Conservation (phyloP, 148 eudicot species). For the Amaranthus palmeri region DNA sequence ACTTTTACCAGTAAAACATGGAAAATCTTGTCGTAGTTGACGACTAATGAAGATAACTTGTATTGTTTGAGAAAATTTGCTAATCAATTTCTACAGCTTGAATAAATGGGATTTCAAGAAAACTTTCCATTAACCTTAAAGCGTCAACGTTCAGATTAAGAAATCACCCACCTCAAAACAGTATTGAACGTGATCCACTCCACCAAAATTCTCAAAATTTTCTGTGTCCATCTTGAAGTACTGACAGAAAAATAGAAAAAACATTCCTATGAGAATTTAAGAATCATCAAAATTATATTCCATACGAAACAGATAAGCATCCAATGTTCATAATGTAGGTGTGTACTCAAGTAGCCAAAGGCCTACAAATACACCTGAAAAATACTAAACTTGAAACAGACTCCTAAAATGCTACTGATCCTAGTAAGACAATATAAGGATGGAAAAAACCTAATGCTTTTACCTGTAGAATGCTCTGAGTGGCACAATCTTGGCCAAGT, state of each 20-base stretch:
- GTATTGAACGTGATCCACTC: constrained; percentile 78
- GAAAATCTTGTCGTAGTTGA: neutral
- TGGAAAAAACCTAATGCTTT: neutral
- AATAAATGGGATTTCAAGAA: neutral
- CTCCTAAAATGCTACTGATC: neutral
- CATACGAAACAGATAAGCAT: neutral
- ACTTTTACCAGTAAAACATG: neutral
- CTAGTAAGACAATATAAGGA: neutral
- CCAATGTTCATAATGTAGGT: neutral
- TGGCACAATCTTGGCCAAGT: constrained; percentile 95
- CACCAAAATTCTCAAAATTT: constrained; percentile 64
- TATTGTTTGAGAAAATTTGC: neutral
- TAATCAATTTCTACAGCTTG: neutral
- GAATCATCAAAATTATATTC: neutral
- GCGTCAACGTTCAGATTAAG: neutral
- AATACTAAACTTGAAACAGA: neutral
- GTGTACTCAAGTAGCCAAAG: neutral
- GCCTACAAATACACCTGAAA: neutral
- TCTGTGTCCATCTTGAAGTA: constrained; percentile 88
- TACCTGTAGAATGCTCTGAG: constrained; percentile 96
- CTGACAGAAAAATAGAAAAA: constrained; percentile 35
- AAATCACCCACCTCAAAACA: constrained; percentile 70
- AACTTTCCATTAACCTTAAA: neutral
- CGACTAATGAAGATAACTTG: neutral
- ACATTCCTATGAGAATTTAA: neutral